A percentile compares a stretch with the other conserved stretches of the same genome.
Conservation (phyloP, 2,329 filamentous ascomycete species). For the Pseudogymnoascus sp. region DNA sequence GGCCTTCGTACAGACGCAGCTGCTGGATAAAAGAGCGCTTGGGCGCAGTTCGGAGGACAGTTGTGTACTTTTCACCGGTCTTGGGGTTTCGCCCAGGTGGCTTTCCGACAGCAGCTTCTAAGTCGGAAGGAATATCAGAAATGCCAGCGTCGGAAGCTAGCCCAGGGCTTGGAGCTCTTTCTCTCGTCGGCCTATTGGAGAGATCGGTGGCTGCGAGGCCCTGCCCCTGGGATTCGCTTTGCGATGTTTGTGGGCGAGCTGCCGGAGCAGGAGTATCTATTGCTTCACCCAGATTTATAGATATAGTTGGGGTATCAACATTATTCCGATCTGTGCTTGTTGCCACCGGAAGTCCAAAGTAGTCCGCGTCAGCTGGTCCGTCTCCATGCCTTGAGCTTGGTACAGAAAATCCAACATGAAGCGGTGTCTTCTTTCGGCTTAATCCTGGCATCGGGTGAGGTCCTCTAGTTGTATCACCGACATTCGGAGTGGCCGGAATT, state of each 20-base stretch:
- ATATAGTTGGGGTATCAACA: neutral
- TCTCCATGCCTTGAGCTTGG: neutral
- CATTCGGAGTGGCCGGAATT: neutral
- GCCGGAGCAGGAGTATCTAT: neutral
- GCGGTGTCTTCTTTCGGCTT: neutral
- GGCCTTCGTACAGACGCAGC: conserved; percentile 69
- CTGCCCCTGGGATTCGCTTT: neutral
- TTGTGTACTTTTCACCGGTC: conserved; percentile 38
- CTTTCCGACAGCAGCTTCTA: neutral
- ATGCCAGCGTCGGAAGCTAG: neutral
- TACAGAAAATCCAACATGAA: conserved; percentile 1
- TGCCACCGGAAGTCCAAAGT: neutral
- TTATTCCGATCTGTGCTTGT: neutral
- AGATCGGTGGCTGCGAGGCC: neutral
- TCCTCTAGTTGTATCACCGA: neutral
- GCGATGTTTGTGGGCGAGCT: neutral
- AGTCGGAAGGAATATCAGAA: neutral
- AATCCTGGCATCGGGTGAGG: neutral
- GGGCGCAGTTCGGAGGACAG: conserved; percentile 58
- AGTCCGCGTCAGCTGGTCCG: neutral
- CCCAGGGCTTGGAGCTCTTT: neutral
- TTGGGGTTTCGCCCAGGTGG: neutral
- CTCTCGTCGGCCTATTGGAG: neutral
- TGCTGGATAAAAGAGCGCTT: conserved; percentile 66
- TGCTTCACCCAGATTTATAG: neutral